These are phyloP conservation scores for Lachancea quebecensis DNA, from an alignment of 805 yeast species.

Conservation along the genomic window DNA sequence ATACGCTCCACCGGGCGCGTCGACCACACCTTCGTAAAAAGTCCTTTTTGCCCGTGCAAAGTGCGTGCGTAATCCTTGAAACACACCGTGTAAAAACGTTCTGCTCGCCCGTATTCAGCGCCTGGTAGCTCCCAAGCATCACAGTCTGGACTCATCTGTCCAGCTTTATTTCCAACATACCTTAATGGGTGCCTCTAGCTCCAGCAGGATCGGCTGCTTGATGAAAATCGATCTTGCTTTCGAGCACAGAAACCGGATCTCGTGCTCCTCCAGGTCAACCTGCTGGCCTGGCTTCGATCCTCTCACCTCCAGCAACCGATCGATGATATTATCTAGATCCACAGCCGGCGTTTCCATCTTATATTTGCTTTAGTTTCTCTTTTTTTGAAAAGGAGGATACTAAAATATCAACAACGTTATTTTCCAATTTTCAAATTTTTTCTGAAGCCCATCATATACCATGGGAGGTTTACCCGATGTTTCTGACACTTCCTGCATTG, in stretches of 20 bases:
- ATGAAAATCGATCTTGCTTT: slow-evolving; percentile 97
- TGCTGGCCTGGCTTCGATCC: slow-evolving; percentile 98
- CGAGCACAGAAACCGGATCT: slow-evolving; percentile 91
- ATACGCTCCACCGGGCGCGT: no score
- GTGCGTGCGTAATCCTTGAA: no score
- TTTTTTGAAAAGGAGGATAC: neutral
- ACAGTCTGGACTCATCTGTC: no score
- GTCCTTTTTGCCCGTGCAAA: no score
- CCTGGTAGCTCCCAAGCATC: no score
- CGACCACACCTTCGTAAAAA: no score
- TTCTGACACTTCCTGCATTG: neutral
- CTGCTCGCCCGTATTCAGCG: no score
- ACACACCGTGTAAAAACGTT: no score
- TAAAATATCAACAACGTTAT: slow-evolving; percentile 2
- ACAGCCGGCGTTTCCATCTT: slow-evolving; percentile 59
- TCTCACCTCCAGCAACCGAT: slow-evolving; percentile 92
- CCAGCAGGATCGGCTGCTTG: slow-evolving; percentile 92
- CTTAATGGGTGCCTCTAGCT: slow-evolving; percentile 95
- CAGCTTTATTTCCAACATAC: slow-evolving; percentile 36
- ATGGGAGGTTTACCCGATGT: neutral
- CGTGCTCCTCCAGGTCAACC: slow-evolving; percentile 87
- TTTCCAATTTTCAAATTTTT: slow-evolving; percentile 2
- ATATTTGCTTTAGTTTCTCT: slow-evolving; percentile 5
- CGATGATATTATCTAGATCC: slow-evolving; percentile 94
- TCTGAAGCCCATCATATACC: neutral